Base-by-base conservation (phyloP, 2,329 filamentous ascomycete genomes). In the Chaetomium sp. region DNA sequence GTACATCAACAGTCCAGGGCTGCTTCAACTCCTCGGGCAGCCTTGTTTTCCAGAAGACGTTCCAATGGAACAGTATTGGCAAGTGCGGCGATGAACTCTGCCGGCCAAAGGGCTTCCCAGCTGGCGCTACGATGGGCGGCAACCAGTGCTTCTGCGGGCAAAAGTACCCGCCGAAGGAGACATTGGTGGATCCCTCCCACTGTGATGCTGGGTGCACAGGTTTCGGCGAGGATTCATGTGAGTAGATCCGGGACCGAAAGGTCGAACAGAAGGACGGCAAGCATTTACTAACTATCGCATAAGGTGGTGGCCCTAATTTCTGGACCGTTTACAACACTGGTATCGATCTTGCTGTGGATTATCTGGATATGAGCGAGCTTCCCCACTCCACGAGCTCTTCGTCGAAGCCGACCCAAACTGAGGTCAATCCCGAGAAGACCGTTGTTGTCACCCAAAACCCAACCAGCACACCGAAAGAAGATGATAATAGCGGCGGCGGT, bases 141-240 rank as follows among this genome's bases (percentile, higher is more conserved):
- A 74, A 76, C 14, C 71, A 82, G 60, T 96, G 91, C 72, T 88
- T 77, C 65, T 95, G 91, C 66, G 91, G 90, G 57, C 73, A 82
- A 60, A 71, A 76, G 56, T 78, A 91, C 48, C 91, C 91, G 0
- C 75, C 84, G 12, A 65, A 74, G 41, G 73, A 73, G 12, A 73
- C 74, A 42, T 67, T 84, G 57, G 78, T 82, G 6, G 72, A 78
- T 45, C 79, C 86, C 65, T 68, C 68, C 6, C 72, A 82, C 12
- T 96, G 91, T 72, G 76, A 81, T 66, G 78, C 77, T 34, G 67
- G 75, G 0, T 96, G 91, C 68, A 75, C 80, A 32, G 87, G 83
- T 7, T 91, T 75, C 64, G 72, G 71, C 27, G 37, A 67, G 1
- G 79, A 88, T 53, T 81, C 77, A 32, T 96, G 91, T 88, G 79